Evolutionary conservation across 140 eudicot species (phyloP), one percentile per base, ranked within the genome.

Genomic region (Anethum foeniculum): DNA sequence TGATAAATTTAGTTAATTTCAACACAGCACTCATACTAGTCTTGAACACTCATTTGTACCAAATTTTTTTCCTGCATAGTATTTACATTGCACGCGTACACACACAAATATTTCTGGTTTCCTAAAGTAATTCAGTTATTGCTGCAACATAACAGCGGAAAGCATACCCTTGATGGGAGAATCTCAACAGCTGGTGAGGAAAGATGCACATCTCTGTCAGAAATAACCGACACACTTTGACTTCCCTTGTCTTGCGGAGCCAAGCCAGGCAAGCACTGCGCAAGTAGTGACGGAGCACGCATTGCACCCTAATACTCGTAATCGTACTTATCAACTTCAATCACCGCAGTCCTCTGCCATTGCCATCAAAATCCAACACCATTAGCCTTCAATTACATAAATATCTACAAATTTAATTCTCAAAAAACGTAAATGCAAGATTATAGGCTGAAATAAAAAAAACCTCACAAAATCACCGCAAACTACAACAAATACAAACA

Each of bases 201-300:
- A 30, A 87, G 85, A 85, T 86, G 86, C 51, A 71, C 82, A 82
- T 88, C 97, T 80, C 84, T 91, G 38, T 89, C 97, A 30, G 88
- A 90, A 69, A 84, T 49, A 38, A 80, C 27, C 0, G 91, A 83
- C 75, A 89, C 34, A 38, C 87, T 82, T 27, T 79, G 93, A 80
- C 86, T 88, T 34, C 85, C 92, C 79, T 89, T 86, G 76, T 91
- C 97, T 47, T 88, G 88, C 36, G 88, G 90, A 48, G 75, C 79
- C 79, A 89, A 80, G 8, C 97, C 94, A 43, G 96, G 92, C 83
- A 89, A 80, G 87, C 97, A 91, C 72, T 88, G 87, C 46, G 88
- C 78, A 84, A 91, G 79, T 72, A 91, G 76, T 25, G 97, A 88
- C 47, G 92, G 97, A n/a, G 97, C 84, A 80, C 97, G 94, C 97